phyloP scores from a whole-genome alignment of 306 rosid species.

The Lotus japonicus region DNA sequence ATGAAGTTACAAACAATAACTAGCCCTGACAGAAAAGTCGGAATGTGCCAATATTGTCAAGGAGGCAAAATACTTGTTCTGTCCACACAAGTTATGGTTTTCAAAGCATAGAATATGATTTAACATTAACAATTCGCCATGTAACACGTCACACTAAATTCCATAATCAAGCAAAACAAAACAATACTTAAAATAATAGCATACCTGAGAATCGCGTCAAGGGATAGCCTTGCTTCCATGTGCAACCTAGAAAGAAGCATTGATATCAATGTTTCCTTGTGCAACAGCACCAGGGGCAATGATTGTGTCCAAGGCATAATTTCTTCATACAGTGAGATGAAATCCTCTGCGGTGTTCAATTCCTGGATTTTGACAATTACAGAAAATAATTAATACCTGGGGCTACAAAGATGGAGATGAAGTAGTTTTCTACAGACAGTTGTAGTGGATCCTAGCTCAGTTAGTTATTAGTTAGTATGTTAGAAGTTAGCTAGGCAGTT shows the following conservation, averaged over 20 bases:
- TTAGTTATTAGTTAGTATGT: no score
- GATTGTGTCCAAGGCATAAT: slow-evolving; percentile 63
- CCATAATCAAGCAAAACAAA: slow-evolving; percentile 10
- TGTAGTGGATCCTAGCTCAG: no score
- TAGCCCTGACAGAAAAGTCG: neutral
- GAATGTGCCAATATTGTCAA: neutral
- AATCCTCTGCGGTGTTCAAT: slow-evolving; percentile 84
- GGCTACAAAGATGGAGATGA: neutral
- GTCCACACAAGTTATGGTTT: neutral
- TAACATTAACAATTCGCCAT: neutral
- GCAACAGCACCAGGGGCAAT: slow-evolving; percentile 66
- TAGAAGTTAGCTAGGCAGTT: no score
- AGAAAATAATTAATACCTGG: neutral
- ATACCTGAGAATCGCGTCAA: slow-evolving; percentile 81
- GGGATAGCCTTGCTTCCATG: slow-evolving; percentile 72
- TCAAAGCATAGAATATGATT: neutral
- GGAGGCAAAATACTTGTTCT: neutral
- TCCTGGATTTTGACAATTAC: slow-evolving; percentile 42
- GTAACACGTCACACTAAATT: neutral
- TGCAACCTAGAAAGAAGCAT: slow-evolving; percentile 65
- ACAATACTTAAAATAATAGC: neutral
- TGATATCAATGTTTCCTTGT: slow-evolving; percentile 57
- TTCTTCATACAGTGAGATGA: slow-evolving; percentile 70
- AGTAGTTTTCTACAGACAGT: neutral
- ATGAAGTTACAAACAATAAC: neutral